A percentile compares a stretch with the other conserved stretches of the same genome.
These are phyloP conservation scores for Peronospora farinosa DNA, from an alignment of 352 stramenopile species.

Conservation along the genomic window DNA sequence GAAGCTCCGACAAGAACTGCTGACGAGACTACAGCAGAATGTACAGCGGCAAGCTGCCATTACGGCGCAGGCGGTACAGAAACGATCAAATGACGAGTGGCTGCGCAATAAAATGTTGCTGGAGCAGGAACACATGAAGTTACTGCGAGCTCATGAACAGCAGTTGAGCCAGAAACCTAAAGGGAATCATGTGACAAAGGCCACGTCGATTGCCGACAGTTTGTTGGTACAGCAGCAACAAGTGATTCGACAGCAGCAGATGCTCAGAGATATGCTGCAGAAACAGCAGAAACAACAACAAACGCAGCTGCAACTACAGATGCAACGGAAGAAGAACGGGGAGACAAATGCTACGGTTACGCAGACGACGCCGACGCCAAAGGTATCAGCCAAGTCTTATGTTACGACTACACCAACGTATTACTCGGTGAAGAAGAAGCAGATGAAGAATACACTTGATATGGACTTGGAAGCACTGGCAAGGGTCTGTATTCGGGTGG, in stretches of 20 bases:
- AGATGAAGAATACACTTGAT: slow-evolving; percentile 35
- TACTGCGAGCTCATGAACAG: slow-evolving; percentile 32
- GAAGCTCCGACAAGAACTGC: slow-evolving; percentile 38
- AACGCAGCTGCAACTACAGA: slow-evolving; percentile 18
- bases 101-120: slow-evolving; percentile 37
- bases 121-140: slow-evolving; percentile 42
- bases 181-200: slow-evolving; percentile 12
- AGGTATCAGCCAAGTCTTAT: slow-evolving; percentile 1
- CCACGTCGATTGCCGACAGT: slow-evolving; percentile 29
- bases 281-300: slow-evolving; percentile 34
- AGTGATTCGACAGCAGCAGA: slow-evolving; percentile 42
- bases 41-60: slow-evolving; percentile 30
- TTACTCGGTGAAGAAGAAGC: slow-evolving; percentile 33
- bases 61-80: slow-evolving; percentile 29
- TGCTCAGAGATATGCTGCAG: slow-evolving; percentile 31
- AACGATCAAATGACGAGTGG: slow-evolving; percentile 31
- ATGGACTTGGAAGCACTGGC: slow-evolving; percentile 61
- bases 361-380: neutral
- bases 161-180: slow-evolving; percentile 23
- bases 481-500: slow-evolving; percentile 43
- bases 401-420: slow-evolving; percentile 4
- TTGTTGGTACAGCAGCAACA: slow-evolving; percentile 43
- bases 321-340: slow-evolving; percentile 19
- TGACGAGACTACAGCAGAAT: slow-evolving; percentile 53
- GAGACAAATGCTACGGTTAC: slow-evolving; percentile 6